Evolutionary conservation across 768 basidiomycete genomes (phyloP), one percentile per base, ranked within the genome.

Genomic region (Russula olivacea): DNA sequence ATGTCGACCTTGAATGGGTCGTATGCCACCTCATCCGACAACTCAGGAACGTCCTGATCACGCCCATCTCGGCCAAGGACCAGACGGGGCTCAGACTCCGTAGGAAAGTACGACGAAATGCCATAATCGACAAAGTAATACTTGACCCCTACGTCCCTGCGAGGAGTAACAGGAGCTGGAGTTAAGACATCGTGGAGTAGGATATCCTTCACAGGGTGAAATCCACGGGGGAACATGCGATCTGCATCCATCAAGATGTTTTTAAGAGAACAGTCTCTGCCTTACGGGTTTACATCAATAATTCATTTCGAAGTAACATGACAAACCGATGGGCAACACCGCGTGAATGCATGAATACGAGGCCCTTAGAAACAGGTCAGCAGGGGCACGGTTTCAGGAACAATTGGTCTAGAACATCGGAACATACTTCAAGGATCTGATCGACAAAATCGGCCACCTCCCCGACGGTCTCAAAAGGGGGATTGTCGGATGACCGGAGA

Each of bases 1-100:
- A 67, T 53, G 7, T 67, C 66, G 14, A 65, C 66, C 41, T 65
- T 65, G 60, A 67, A 67, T n/a, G 66, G 66, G 28, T 67, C 66
- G 7, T 67, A 65, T 7, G 60, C 60, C 4, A 61, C 53, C 2
- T 14, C 30, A 28, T 53, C n/a, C 0, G 60, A 67, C 11, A 67
- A 43, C 21, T 67, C 66, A 2, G 66, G 66, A 3, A 67, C 63
- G 3, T 67, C 66, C 28, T 40, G 59, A 19, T 67, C 63, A 2
- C 66, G 55, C 7, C 63, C 62, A 1, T 17, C 45, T 0, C 1
- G 4, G 1, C 66, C 66, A 6, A 58, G 19, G 1, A 61, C 63
- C 12, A 58, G 19, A 0, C 34, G 10, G 1, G 3, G 11, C 5
- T 45, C 25, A 1, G 55, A 47, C 1, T 15, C 56, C 1, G 38